Conservation (phyloP, 1,139 yeast genomes). For the Taphrina betulina region DNA sequence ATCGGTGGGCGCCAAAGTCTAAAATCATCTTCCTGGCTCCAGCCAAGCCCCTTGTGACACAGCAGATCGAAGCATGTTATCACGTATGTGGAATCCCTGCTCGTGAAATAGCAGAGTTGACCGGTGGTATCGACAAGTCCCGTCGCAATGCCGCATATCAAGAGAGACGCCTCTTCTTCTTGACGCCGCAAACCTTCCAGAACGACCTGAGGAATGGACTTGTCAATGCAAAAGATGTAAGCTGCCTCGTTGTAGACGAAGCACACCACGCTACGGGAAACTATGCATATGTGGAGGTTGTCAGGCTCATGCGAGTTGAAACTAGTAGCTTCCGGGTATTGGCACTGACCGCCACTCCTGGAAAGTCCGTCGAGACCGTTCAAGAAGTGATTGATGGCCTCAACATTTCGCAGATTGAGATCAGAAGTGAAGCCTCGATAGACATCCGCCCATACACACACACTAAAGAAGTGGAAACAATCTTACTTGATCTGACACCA, state of each 20-base stretch:
- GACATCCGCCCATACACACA: conserved; percentile 82
- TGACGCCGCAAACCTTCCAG: conserved; percentile 96
- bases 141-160: conserved; percentile 72
- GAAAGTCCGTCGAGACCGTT: conserved; percentile 74
- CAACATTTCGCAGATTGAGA: conserved; percentile 71
- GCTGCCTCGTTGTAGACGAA: conserved; percentile 83
- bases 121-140: conserved; percentile 58
- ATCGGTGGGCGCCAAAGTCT: conserved; percentile 73
- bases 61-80: conserved; percentile 90
- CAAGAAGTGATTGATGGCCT: conserved; percentile 78
- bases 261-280: conserved; percentile 93
- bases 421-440: conserved; percentile 77
- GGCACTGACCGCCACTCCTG: conserved; percentile 93
- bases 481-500: conserved; percentile 55
- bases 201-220: conserved; percentile 77
- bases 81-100: conserved; percentile 82
- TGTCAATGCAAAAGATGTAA: conserved; percentile 70
- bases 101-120: conserved; percentile 70
- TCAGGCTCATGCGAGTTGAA: conserved; percentile 61
- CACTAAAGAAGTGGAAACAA: conserved; percentile 59
- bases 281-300: conserved; percentile 83
- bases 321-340: conserved; percentile 68
- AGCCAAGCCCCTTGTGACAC: conserved; percentile 94
- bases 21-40: conserved; percentile 95
- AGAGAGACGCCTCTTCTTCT: conserved; percentile 73